Evolutionary conservation across 305 asterid species (phyloP).

Genomic region (Fraxinus velutina): DNA sequence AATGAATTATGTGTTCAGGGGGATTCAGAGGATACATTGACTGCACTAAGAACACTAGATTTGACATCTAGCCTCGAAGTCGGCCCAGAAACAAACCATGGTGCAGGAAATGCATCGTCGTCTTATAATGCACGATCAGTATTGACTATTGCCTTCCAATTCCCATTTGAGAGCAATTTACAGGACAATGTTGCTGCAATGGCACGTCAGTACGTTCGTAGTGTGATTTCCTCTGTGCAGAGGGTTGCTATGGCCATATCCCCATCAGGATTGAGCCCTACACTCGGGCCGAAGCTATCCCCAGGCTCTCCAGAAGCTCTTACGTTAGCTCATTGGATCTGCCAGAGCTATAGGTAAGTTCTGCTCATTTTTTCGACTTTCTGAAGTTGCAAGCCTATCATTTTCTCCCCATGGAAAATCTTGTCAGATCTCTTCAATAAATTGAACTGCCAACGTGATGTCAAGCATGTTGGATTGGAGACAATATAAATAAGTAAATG

Average conservation of each 20-base stretch:
- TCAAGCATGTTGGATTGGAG: not conserved
- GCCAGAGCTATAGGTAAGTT: constrained; percentile 74
- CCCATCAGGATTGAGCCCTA: constrained; percentile 59
- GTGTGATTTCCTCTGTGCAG: constrained; percentile 81
- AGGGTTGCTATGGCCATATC: constrained; percentile 85
- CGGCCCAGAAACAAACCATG: constrained; percentile 41
- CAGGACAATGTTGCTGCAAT: constrained; percentile 76
- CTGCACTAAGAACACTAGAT: constrained; percentile 61
- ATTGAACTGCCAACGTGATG: not conserved
- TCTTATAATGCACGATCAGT: constrained; percentile 60
- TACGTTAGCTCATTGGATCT: constrained; percentile 83
- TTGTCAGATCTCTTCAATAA: not conserved
- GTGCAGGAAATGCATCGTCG: constrained; percentile 32
- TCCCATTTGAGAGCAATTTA: constrained; percentile 79
- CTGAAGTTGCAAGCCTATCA: not conserved
- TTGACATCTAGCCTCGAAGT: constrained; percentile 79
- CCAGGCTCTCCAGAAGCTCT: constrained; percentile 85
- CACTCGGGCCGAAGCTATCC: constrained; percentile 53
- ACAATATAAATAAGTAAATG: not conserved
- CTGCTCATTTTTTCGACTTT: not conserved
- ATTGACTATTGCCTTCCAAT: constrained; percentile 80
- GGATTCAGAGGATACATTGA: constrained; percentile 40
- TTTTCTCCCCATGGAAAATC: not conserved
- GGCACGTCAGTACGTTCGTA: constrained; percentile 84
- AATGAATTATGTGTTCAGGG: constrained; percentile 33